Conservation (phyloP, 352 stramenopile genomes). For the Albugo laibachii region DNA sequence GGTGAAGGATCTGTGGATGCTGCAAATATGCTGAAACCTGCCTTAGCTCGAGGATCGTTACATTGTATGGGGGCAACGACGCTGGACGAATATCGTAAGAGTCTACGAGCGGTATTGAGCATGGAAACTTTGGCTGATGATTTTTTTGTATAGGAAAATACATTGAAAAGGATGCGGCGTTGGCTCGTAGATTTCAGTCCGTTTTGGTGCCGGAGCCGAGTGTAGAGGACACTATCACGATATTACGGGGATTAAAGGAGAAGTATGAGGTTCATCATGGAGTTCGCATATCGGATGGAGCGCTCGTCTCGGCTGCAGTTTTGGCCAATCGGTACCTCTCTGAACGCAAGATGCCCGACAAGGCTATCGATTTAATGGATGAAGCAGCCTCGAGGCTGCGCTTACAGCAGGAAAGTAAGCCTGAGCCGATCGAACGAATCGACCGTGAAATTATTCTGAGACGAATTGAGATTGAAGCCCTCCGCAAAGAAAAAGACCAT, state of each 20-base stretch:
- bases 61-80: conserved; percentile 87
- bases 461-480: conserved; percentile 66
- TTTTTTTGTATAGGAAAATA: conserved; percentile 36
- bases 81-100: conserved; percentile 85
- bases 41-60: conserved; percentile 79
- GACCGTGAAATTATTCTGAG: conserved; percentile 56
- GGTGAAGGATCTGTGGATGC: conserved; percentile 81
- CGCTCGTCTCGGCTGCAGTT: conserved; percentile 85
- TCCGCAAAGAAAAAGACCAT: conserved; percentile 55
- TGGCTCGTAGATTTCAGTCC: conserved; percentile 94
- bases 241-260: conserved; percentile 90
- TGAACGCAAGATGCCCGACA: conserved; percentile 91
- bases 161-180: conserved; percentile 94
- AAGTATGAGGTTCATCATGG: conserved; percentile 95
- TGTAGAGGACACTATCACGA: conserved; percentile 91
- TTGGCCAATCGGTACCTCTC: conserved; percentile 83
- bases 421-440: conserved; percentile 64
- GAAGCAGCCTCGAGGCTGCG: conserved; percentile 73
- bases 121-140: neutral
- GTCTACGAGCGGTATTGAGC: neutral
- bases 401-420: conserved; percentile 73
- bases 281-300: conserved; percentile 88
- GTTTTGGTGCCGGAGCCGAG: conserved; percentile 88
- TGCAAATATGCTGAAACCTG: conserved; percentile 91
- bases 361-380: conserved; percentile 92